A percentile compares a stretch with the other conserved stretches of the same genome.
phyloP scores from a whole-genome alignment of 345 rosid species.

The Moricandia moricandioides region DNA sequence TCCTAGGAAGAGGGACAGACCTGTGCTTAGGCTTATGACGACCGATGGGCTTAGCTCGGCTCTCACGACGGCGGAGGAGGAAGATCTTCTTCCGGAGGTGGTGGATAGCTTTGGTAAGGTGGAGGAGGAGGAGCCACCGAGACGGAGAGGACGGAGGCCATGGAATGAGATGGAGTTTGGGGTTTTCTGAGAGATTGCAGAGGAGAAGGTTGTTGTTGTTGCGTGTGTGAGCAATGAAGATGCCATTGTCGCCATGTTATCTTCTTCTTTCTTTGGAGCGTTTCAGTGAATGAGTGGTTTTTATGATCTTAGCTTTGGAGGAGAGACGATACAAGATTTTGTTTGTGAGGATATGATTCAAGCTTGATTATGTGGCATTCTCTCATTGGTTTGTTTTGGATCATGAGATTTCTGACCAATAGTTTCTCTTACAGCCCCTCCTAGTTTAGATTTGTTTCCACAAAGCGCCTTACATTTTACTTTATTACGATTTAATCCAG shows the following conservation, averaged over 20 bases:
- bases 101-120: conserved; percentile 21
- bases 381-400: conserved; percentile 37
- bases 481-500: neutral
- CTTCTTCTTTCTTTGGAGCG: neutral
- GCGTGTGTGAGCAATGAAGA: conserved; percentile 30
- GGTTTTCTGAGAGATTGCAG: neutral
- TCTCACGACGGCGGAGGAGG: conserved; percentile 38
- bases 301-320: neutral
- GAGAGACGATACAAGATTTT: conserved; percentile 13
- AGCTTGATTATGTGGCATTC: conserved; percentile 23
- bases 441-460: neutral
- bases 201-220: conserved; percentile 20
- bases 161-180: conserved; percentile 39
- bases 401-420: conserved; percentile 23
- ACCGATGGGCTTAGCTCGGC: conserved; percentile 72
- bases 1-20: conserved; percentile 90
- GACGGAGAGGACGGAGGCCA: conserved; percentile 39
- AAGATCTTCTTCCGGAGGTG: conserved; percentile 25
- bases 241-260: conserved; percentile 28
- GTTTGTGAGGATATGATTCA: conserved; percentile 37
- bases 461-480: neutral
- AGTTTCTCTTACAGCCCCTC: neutral
- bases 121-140: conserved; percentile 25
- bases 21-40: conserved; percentile 94
- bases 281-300: conserved; percentile 19